phyloP scores from a whole-genome alignment of 164 flowering plant species.

The Stephania cephalantha region DNA sequence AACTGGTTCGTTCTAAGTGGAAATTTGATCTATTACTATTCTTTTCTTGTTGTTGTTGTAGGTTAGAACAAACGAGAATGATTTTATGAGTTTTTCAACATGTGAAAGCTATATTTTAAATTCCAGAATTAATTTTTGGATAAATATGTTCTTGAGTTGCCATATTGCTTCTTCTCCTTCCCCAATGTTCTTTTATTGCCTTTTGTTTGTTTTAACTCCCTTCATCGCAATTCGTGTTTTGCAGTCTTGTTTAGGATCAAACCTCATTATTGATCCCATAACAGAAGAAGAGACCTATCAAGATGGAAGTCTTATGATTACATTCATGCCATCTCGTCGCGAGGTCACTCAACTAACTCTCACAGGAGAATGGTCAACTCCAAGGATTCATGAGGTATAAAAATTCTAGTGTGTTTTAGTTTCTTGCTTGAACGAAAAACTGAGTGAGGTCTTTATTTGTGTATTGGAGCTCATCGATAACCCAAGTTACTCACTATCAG shows the following conservation, averaged over 20 bases:
- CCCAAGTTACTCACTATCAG: no score
- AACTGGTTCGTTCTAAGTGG: no score
- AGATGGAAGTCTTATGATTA: constrained; percentile 85
- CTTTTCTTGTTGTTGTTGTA: no score
- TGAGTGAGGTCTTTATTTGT: no score
- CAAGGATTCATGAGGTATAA: constrained; percentile 76
- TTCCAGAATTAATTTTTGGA: neutral
- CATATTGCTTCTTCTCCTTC: neutral
- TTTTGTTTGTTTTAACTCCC: neutral
- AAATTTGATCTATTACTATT: no score
- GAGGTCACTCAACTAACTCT: constrained; percentile 88
- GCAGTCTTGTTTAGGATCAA: constrained; percentile 69
- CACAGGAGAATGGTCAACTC: constrained; percentile 89
- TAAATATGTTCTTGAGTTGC: neutral
- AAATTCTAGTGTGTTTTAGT: neutral
- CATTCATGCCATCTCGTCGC: constrained; percentile 86
- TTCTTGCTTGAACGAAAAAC: neutral
- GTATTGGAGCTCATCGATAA: no score
- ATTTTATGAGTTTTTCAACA: neutral
- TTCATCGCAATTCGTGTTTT: constrained; percentile 1
- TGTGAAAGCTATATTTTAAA: neutral
- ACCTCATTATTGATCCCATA: constrained; percentile 78
- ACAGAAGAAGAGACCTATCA: constrained; percentile 80
- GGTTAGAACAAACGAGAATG: no score
- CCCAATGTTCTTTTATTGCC: neutral